Conservation (phyloP, 352 stramenopile species). For the Pythium dissimile region DNA sequence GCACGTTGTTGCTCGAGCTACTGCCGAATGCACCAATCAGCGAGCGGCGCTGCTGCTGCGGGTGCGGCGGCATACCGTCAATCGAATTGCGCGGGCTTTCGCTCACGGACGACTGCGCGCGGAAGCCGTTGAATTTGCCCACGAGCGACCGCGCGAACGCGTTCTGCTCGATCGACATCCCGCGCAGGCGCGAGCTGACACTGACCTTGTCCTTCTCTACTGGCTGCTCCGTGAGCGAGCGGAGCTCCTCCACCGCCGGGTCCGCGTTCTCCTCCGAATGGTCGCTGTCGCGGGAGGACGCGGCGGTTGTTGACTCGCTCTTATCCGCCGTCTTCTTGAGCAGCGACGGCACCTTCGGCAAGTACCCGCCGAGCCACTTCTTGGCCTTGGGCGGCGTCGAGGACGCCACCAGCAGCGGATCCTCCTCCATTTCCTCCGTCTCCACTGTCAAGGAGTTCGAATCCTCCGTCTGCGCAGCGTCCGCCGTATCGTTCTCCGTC, state of each 20-base stretch:
- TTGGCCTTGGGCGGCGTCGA: slow-evolving; percentile 24
- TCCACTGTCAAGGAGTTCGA: neutral
- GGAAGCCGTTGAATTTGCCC: slow-evolving; percentile 20
- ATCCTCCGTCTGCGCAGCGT: neutral
- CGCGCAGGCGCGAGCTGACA: slow-evolving; percentile 17
- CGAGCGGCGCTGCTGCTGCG: slow-evolving; percentile 12
- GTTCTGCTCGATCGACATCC: slow-evolving; percentile 27
- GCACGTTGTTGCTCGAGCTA: slow-evolving; percentile 8
- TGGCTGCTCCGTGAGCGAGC: slow-evolving; percentile 42
- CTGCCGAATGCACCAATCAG: slow-evolving; percentile 17
- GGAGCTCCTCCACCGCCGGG: slow-evolving; percentile 32
- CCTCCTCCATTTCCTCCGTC: slow-evolving; percentile 4
- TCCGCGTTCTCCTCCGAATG: slow-evolving; percentile 19
- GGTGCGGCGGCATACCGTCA: slow-evolving; percentile 26
- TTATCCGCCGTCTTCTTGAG: slow-evolving; percentile 13
- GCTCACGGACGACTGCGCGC: slow-evolving; percentile 12
- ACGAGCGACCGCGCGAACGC: slow-evolving; percentile 24
- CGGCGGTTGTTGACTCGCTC: neutral
- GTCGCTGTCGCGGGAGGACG: neutral
- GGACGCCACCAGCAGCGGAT: neutral
- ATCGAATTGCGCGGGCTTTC: slow-evolving; percentile 40
- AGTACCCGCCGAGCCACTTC: slow-evolving; percentile 54
- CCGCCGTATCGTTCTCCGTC: neutral
- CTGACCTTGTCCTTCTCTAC: neutral
- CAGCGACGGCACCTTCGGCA: slow-evolving; percentile 59